Evolutionary conservation across 2,329 filamentous ascomycete genomes (phyloP).

Genomic region (Onygenales sp.): DNA sequence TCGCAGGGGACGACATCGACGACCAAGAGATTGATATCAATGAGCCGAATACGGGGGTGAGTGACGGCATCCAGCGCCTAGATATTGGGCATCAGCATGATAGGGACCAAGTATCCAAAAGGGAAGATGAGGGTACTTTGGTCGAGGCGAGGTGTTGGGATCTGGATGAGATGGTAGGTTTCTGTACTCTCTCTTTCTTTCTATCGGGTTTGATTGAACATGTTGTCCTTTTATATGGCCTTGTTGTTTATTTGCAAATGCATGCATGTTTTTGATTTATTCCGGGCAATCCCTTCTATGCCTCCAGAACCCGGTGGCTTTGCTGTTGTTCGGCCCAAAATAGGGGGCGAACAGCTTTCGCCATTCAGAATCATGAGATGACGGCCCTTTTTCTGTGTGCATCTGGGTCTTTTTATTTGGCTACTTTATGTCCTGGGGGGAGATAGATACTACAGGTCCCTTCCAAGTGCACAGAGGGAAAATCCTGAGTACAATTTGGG

Average conservation of each 20-base stretch:
- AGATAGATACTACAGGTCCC: too few species aligned
- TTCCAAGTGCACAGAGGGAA: too few species aligned
- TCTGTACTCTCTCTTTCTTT: not conserved
- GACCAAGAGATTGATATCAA: constrained; percentile 20
- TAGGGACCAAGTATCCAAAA: constrained; percentile 5
- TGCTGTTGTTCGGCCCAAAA: too few species aligned
- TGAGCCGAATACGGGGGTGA: constrained; percentile 24
- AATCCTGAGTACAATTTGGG: too few species aligned
- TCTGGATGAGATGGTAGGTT: constrained; percentile 40
- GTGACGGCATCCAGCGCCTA: constrained; percentile 16
- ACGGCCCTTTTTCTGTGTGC: too few species aligned
- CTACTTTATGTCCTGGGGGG: too few species aligned
- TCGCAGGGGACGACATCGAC: constrained; percentile 51
- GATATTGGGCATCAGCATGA: constrained; percentile 3
- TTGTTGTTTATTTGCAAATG: not conserved
- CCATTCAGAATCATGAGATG: too few species aligned
- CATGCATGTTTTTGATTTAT: not conserved
- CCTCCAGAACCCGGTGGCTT: too few species aligned
- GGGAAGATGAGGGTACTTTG: constrained; percentile 17
- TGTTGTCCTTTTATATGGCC: not conserved
- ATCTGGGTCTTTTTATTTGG: too few species aligned
- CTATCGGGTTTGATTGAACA: not conserved
- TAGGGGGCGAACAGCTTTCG: too few species aligned
- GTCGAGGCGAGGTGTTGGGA: constrained; percentile 29
- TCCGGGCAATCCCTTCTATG: too few species aligned